These are phyloP conservation scores for Hysterangium stoloniferum DNA, from an alignment of 768 basidiomycete genomes.

Conservation along the genomic window DNA sequence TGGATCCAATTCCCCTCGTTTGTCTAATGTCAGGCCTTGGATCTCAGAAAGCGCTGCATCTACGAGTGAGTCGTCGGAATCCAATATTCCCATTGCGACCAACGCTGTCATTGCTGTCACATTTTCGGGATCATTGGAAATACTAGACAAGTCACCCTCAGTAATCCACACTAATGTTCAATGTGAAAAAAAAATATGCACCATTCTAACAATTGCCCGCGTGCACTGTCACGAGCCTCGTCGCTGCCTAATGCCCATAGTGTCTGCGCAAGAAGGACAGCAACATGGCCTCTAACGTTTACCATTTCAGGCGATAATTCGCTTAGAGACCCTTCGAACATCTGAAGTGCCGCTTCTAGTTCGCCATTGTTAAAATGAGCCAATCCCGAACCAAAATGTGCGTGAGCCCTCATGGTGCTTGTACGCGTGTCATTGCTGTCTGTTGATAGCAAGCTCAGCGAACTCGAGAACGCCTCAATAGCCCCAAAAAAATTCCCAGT, in stretches of 20 bases:
- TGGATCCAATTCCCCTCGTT: slow-evolving; percentile 60
- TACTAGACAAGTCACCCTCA: slow-evolving; percentile 35
- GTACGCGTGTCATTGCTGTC: slow-evolving; percentile 31
- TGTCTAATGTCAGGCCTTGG: slow-evolving; percentile 56
- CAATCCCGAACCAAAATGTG: slow-evolving; percentile 64
- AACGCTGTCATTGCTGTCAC: slow-evolving; percentile 74
- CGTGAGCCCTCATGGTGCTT: slow-evolving; percentile 47
- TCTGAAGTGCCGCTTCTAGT: slow-evolving; percentile 50
- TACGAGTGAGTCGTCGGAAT: slow-evolving; percentile 67
- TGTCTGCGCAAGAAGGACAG: slow-evolving; percentile 73
- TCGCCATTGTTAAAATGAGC: slow-evolving; percentile 60
- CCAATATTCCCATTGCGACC: slow-evolving; percentile 84
- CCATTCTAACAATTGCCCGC: slow-evolving; percentile 77
- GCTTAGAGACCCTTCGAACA: slow-evolving; percentile 61
- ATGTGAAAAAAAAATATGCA: slow-evolving; percentile 28
- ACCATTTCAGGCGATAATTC: slow-evolving; percentile 34
- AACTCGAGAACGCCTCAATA: slow-evolving; percentile 63
- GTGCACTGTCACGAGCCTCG: slow-evolving; percentile 71
- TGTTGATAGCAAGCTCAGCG: slow-evolving; percentile 58
- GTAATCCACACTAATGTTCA: slow-evolving; percentile 1
- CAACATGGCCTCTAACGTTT: slow-evolving; percentile 54
- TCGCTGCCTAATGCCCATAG: slow-evolving; percentile 77
- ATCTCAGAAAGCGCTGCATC: slow-evolving; percentile 86
- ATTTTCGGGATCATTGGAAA: slow-evolving; percentile 71
- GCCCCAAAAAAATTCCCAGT: slow-evolving; percentile 51